phyloP scores from a whole-genome alignment of 805 yeast species.

The Wickerhamomyces chaumierensis region DNA sequence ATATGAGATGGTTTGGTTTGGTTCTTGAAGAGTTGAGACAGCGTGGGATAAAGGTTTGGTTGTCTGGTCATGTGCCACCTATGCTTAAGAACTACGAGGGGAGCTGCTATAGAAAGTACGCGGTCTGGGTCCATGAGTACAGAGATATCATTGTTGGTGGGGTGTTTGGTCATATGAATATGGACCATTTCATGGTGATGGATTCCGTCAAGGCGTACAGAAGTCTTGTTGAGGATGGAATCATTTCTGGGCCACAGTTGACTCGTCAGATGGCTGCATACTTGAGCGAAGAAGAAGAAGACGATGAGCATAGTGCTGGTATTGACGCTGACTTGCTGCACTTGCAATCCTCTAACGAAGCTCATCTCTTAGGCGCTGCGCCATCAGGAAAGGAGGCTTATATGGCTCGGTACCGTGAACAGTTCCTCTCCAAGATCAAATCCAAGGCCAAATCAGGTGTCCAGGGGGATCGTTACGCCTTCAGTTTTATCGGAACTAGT shows the following conservation, averaged over 20 bases:
- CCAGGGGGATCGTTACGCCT: conserved; percentile 47
- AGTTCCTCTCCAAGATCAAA: conserved; percentile 31
- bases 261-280: conserved; percentile 18
- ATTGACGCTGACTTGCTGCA: conserved; percentile 11
- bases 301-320: conserved; percentile 8
- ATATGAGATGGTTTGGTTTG: conserved; percentile 68
- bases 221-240: conserved; percentile 13
- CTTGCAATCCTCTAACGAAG: conserved; percentile 25
- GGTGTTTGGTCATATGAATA: conserved; percentile 80
- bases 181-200: conserved; percentile 74
- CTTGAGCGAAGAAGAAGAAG: conserved; percentile 1
- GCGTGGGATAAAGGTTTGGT: conserved; percentile 76
- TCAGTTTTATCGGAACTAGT: conserved; percentile 62
- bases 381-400: conserved; percentile 59
- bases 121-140: conserved; percentile 75
- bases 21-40: conserved; percentile 62
- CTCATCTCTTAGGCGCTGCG: conserved; percentile 43
- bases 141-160: conserved; percentile 79
- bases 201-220: conserved; percentile 62
- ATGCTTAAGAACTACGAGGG: conserved; percentile 65
- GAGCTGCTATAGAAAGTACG: conserved; percentile 62
- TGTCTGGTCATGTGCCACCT: conserved; percentile 85
- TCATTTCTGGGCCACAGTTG: conserved; percentile 12
- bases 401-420: conserved; percentile 44
- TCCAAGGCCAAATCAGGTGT: conserved; percentile 22